A percentile compares a stretch with the other conserved stretches of the same genome.
phyloP scores from a whole-genome alignment of 1,284 basidiomycete genomes.

The Boletus sp. region DNA sequence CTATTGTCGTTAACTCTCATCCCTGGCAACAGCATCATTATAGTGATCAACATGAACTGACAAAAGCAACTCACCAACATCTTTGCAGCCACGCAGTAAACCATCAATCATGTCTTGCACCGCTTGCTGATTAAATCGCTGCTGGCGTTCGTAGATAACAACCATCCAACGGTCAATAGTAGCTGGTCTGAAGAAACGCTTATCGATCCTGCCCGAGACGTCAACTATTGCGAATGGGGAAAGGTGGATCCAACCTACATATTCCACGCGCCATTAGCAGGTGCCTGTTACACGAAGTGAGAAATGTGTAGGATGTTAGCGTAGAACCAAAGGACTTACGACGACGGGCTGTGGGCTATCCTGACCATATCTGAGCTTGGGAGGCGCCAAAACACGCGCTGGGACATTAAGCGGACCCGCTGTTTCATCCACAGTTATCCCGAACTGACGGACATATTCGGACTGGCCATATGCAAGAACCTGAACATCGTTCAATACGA shows the following conservation, averaged over 20 bases:
- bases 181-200: slow-evolving; percentile 54
- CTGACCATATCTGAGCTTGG: slow-evolving; percentile 57
- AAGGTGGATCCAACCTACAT: slow-evolving; percentile 40
- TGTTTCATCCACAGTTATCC: slow-evolving; percentile 51
- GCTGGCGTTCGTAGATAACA: slow-evolving; percentile 57
- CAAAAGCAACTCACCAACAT: slow-evolving; percentile 48
- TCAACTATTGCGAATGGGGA: slow-evolving; percentile 3
- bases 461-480: slow-evolving; percentile 68
- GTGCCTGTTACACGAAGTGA: slow-evolving; percentile 37
- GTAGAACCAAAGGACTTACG: slow-evolving; percentile 35
- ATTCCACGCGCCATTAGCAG: slow-evolving; percentile 67
- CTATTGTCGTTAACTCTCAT: slow-evolving; percentile 44
- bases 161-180: slow-evolving; percentile 55
- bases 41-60: not conserved
- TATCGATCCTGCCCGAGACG: slow-evolving; percentile 51
- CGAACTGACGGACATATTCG: slow-evolving; percentile 67
- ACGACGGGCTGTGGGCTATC: slow-evolving; percentile 49
- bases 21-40: slow-evolving; percentile 35
- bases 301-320: not conserved
- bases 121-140: slow-evolving; percentile 44
- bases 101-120: slow-evolving; percentile 50
- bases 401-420: slow-evolving; percentile 47
- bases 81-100: slow-evolving; percentile 43
- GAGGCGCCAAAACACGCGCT: slow-evolving; percentile 60
- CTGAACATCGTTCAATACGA: slow-evolving; percentile 32